These are phyloP conservation scores for Ambrosiella xylebori DNA, from an alignment of 2,329 filamentous ascomycete species.

Conservation along the genomic window DNA sequence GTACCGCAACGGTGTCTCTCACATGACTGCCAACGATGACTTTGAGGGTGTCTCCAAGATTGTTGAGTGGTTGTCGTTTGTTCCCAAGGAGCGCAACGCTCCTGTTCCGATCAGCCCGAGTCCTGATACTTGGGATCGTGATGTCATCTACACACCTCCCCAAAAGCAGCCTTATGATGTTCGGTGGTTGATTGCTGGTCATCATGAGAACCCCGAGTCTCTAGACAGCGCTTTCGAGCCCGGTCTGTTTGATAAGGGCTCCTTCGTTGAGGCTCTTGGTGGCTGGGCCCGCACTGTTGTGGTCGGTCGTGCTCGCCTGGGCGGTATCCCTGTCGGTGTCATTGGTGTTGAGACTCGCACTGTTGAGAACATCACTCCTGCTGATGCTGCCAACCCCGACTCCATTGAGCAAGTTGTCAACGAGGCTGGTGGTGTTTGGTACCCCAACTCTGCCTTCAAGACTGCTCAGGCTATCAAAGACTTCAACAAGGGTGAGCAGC, in stretches of 20 bases:
- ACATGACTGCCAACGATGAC: slow-evolving; percentile 95
- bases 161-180: slow-evolving; percentile 83
- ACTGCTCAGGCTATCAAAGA: slow-evolving; percentile 96
- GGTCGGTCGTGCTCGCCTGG: slow-evolving; percentile 85
- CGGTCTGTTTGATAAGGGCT: slow-evolving; percentile 91
- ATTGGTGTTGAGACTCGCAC: slow-evolving; percentile 92
- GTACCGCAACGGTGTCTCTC: slow-evolving; percentile 99
- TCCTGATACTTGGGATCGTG: slow-evolving; percentile 79
- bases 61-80: slow-evolving; percentile 93
- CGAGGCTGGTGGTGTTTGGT: slow-evolving; percentile 98
- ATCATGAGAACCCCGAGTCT: slow-evolving; percentile 37
- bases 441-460: slow-evolving; percentile 99
- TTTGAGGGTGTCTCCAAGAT: slow-evolving; percentile 97
- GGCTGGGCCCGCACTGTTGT: slow-evolving; percentile 97
- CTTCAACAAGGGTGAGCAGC: slow-evolving; percentile 97
- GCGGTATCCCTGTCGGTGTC: slow-evolving; percentile 95
- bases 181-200: slow-evolving; percentile 79
- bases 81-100: slow-evolving; percentile 85
- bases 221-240: slow-evolving; percentile 55
- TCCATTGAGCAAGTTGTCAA: slow-evolving; percentile 90
- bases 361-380: slow-evolving; percentile 90
- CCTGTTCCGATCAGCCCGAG: slow-evolving; percentile 84
- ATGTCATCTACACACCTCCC: slow-evolving; percentile 66
- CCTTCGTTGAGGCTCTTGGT: slow-evolving; percentile 89
- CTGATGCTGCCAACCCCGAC: slow-evolving; percentile 93